Evolutionary conservation across 495 filamentous ascomycete species (phyloP).

Genomic region (Choiromyces venosus): DNA sequence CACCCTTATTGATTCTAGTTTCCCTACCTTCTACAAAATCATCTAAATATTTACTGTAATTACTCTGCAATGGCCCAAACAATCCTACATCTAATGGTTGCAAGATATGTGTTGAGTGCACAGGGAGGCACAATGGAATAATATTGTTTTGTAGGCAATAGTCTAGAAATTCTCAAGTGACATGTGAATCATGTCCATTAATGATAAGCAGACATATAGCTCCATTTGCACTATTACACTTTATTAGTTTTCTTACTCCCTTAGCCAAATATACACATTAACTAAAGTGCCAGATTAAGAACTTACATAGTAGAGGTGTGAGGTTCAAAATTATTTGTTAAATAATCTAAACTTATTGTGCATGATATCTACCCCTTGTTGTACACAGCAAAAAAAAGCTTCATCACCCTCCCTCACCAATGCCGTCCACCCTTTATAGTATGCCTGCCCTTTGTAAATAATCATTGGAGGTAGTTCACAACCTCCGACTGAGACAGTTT

Average conservation of each 20-base stretch:
- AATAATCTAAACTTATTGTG: conserved; percentile 8
- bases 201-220: conserved; percentile 13
- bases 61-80: conserved; percentile 5
- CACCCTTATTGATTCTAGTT: conserved; percentile 10
- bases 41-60: conserved; percentile 18
- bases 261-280: background rate
- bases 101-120: conserved; percentile 20
- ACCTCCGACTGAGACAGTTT: background rate
- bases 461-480: conserved; percentile 10
- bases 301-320: background rate
- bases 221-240: conserved; percentile 2
- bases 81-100: conserved; percentile 19
- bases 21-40: conserved; percentile 11
- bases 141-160: conserved; percentile 20
- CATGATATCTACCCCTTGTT: conserved; percentile 14
- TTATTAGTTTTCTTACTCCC: no score
- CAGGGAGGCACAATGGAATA: conserved; percentile 18
- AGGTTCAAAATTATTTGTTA: conserved; percentile 9
- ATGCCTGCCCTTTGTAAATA: conserved; percentile 15
- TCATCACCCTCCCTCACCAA: background rate
- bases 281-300: background rate
- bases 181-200: conserved; percentile 22
- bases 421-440: conserved; percentile 17
- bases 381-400: conserved; percentile 8
- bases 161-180: conserved; percentile 23